phyloP scores from a whole-genome alignment of 495 filamentous ascomycete genomes.

The Neurospora sp. region DNA sequence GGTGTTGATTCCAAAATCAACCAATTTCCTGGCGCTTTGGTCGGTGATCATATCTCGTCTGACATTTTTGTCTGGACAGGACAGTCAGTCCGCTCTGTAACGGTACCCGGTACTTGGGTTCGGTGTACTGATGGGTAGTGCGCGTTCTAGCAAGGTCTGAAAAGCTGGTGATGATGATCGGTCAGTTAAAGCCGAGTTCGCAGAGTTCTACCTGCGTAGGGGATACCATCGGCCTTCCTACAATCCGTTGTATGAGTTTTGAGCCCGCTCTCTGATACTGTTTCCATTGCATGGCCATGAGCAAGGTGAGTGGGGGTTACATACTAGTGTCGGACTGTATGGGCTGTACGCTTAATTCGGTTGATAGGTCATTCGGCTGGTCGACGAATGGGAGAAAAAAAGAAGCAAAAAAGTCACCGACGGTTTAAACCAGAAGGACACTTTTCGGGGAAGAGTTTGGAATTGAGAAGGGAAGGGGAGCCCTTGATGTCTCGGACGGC shows the following conservation, averaged over 20 bases:
- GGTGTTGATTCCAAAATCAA: neutral
- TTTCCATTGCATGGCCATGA: neutral
- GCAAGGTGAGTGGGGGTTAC: neutral
- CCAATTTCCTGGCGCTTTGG: neutral
- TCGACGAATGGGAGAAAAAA: neutral
- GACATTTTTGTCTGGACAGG: neutral
- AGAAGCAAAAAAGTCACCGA: neutral
- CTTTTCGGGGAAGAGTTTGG: neutral
- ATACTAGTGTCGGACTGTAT: neutral
- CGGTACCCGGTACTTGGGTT: neutral
- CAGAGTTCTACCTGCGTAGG: neutral
- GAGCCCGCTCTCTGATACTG: neutral
- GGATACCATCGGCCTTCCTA: neutral
- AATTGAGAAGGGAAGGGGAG: neutral
- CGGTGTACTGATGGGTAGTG: neutral
- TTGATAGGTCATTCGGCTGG: neutral
- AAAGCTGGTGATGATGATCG: neutral
- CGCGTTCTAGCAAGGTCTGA: neutral
- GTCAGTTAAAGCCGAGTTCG: neutral
- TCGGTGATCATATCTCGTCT: neutral
- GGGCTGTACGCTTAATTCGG: neutral
- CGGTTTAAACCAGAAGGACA: neutral
- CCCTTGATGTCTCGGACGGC: neutral
- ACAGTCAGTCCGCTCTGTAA: neutral
- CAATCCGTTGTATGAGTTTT: neutral